These are phyloP conservation scores for Arthrobotrys pseudoclavata DNA, from an alignment of 2,329 filamentous ascomycete genomes.

Conservation along the genomic window DNA sequence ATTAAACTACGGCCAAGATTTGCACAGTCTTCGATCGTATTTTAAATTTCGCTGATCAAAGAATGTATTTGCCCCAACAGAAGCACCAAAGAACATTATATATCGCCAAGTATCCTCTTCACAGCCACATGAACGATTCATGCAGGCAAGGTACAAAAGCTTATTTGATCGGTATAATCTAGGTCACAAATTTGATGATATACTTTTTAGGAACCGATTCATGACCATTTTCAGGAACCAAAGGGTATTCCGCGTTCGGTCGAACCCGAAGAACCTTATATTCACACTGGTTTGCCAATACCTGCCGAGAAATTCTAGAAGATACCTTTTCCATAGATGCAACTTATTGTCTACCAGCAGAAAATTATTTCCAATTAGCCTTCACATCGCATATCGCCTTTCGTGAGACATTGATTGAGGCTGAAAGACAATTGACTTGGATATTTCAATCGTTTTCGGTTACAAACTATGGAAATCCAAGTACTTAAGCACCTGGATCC, in stretches of 20 bases:
- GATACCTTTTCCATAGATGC: no score
- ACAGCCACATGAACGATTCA: background rate
- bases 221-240: conserved; percentile 9
- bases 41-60: background rate
- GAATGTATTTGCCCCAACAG: background rate
- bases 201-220: background rate
- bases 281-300: no score
- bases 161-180: background rate
- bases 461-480: background rate
- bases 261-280: background rate
- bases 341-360: no score
- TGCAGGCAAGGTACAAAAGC: background rate
- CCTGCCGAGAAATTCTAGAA: conserved; percentile 5
- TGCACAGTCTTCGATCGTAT: background rate
- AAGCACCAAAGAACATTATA: background rate
- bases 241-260: conserved; percentile 32
- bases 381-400: conserved; percentile 1
- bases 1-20: background rate
- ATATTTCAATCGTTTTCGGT: background rate
- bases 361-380: background rate
- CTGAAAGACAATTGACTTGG: background rate
- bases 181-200: background rate
- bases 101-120: background rate
- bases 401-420: conserved; percentile 20
- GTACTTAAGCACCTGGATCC: conserved; percentile 4